phyloP scores from a whole-genome alignment of 2,329 filamentous ascomycete species.

The Myriosclerotinia duriaeana region DNA sequence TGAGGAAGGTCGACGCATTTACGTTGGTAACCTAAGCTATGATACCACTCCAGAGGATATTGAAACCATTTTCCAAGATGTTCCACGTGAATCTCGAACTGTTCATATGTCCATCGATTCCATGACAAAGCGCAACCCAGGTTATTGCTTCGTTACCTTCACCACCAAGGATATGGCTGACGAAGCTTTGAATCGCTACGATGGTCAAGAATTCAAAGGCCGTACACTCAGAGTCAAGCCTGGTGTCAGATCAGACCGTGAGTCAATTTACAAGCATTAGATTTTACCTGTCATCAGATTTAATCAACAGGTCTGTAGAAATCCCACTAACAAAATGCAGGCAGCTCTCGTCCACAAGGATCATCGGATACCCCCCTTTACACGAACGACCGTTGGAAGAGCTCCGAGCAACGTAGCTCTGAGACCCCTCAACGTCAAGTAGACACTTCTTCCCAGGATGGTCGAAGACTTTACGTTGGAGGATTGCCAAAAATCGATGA shows the following conservation, averaged over 20 bases:
- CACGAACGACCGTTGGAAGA: conserved; percentile 34
- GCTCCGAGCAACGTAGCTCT: no score
- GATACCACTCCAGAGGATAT: conserved; percentile 52
- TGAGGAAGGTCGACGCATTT: conserved; percentile 44
- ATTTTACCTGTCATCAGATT: background rate
- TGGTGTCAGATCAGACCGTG: conserved; percentile 46
- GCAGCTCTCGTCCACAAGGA: conserved; percentile 17
- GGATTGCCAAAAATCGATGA: conserved; percentile 51
- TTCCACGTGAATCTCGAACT: conserved; percentile 48
- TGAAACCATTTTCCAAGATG: conserved; percentile 47
- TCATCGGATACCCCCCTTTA: conserved; percentile 18
- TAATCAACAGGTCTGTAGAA: background rate
- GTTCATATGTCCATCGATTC: conserved; percentile 70
- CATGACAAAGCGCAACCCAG: conserved; percentile 66
- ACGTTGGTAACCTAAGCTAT: conserved; percentile 57
- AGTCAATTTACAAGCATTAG: conserved; percentile 23
- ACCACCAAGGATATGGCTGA: conserved; percentile 55
- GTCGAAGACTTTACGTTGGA: conserved; percentile 51
- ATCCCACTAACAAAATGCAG: conserved; percentile 7
- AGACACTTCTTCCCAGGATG: conserved; percentile 36
- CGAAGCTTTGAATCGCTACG: conserved; percentile 56
- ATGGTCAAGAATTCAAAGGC: conserved; percentile 54
- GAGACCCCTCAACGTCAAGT: conserved; percentile 28
- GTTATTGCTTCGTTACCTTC: conserved; percentile 74
- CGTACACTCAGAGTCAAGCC: conserved; percentile 64